phyloP scores from a whole-genome alignment of 2,329 filamentous ascomycete species.

The Pseudogymnoascus sp. region DNA sequence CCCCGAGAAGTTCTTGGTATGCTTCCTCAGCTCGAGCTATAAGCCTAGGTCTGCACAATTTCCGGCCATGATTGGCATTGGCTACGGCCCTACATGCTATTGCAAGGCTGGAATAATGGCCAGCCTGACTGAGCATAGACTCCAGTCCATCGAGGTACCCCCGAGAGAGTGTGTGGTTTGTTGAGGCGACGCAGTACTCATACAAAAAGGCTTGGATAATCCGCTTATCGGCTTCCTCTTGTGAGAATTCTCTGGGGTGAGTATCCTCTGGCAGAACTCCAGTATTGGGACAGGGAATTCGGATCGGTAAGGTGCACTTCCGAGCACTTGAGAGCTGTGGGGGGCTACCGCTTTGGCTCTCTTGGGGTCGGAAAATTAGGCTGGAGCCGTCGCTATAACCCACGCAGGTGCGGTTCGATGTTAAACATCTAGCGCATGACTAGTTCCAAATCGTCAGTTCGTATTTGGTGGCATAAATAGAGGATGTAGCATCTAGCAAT shows the following conservation, averaged over 20 bases:
- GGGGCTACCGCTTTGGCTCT: neutral
- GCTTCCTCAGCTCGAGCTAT: conserved; percentile 12
- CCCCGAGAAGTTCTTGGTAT: conserved; percentile 19
- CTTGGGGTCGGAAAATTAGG: conserved; percentile 10
- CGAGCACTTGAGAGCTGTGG: conserved; percentile 14
- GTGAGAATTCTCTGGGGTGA: conserved; percentile 15
- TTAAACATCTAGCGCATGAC: conserved; percentile 21
- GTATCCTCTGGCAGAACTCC: conserved; percentile 18
- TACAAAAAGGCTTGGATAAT: conserved; percentile 22
- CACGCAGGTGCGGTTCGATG: conserved; percentile 18
- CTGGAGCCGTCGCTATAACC: conserved; percentile 14
- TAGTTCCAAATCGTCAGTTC: conserved; percentile 10
- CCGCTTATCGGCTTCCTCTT: conserved; percentile 15
- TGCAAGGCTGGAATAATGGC: conserved; percentile 18
- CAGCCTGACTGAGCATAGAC: conserved; percentile 13
- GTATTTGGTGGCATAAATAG: neutral
- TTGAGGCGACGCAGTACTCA: conserved; percentile 19
- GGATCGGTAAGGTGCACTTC: conserved; percentile 20
- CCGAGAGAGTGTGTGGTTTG: conserved; percentile 17
- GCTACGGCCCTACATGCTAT: conserved; percentile 21
- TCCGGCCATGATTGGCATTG: conserved; percentile 18
- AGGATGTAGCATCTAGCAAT: neutral
- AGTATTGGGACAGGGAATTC: conserved; percentile 17
- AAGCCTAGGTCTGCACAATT: conserved; percentile 17
- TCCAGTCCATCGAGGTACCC: conserved; percentile 20